phyloP scores from a whole-genome alignment of 164 flowering plant genomes.

The Piper betle region DNA sequence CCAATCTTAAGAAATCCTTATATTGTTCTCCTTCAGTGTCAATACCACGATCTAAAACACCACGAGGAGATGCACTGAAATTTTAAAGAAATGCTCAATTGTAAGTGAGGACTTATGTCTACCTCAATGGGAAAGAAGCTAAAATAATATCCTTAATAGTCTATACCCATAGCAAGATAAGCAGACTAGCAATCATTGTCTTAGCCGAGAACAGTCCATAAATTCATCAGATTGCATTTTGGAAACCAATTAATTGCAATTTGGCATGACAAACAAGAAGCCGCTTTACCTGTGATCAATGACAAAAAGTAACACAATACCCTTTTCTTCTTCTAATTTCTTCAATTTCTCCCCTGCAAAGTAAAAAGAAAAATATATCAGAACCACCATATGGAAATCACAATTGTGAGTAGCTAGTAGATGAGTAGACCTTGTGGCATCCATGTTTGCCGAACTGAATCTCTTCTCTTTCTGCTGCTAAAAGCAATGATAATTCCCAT shows the following conservation, averaged over 20 bases:
- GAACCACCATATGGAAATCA: neutral
- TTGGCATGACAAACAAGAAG: neutral
- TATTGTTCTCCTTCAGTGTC: slow-evolving; percentile 82
- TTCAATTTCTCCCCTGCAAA: slow-evolving; percentile 42
- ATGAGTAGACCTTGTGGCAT: neutral
- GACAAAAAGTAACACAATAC: slow-evolving; percentile 78
- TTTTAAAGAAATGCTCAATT: neutral
- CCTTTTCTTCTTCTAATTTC: slow-evolving; percentile 72
- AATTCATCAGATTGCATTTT: no score
- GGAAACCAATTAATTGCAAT: no score
- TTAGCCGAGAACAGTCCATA: no score
- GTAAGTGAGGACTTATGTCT: neutral
- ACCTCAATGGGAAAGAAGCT: no score
- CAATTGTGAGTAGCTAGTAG: neutral
- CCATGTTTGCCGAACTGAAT: no score
- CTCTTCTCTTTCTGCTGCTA: no score
- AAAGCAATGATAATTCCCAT: no score
- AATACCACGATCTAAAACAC: slow-evolving; percentile 7
- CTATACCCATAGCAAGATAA: no score
- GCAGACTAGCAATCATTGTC: no score
- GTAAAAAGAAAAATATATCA: neutral
- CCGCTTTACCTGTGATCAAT: slow-evolving; percentile 76
- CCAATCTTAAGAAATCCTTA: slow-evolving; percentile 76
- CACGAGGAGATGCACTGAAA: slow-evolving; percentile 71
- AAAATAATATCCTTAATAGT: no score